phyloP scores from a whole-genome alignment of 768 basidiomycete species.

The Strobilomyces echinocephalus region DNA sequence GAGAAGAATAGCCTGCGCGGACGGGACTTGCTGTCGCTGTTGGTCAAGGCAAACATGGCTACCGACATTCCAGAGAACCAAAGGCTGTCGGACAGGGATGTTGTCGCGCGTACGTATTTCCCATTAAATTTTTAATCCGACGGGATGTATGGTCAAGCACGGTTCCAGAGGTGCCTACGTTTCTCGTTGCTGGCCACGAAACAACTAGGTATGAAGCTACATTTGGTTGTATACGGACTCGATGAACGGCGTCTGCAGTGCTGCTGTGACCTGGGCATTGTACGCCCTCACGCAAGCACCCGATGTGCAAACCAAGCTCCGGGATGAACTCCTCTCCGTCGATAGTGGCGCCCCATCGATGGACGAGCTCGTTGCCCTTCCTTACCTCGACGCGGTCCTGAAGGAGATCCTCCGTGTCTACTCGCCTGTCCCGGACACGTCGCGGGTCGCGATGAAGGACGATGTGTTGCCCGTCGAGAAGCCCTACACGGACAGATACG shows the following conservation, averaged over 20 bases:
- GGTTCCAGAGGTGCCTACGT: conserved; percentile 53
- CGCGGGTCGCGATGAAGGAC: conserved; percentile 45
- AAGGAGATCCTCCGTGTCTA: conserved; percentile 57
- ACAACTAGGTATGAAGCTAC: conserved; percentile 41
- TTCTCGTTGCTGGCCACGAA: conserved; percentile 57
- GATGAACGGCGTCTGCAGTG: conserved; percentile 10
- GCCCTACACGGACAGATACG: conserved; percentile 43
- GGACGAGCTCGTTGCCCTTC: conserved; percentile 62
- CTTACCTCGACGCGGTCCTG: conserved; percentile 66
- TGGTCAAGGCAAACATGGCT: conserved; percentile 51
- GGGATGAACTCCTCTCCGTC: conserved; percentile 51
- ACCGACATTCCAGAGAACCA: conserved; percentile 53
- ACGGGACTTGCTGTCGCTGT: conserved; percentile 46
- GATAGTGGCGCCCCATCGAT: conserved; percentile 57
- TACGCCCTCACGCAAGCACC: conserved; percentile 48
- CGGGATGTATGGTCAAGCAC: background rate
- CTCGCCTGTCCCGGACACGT: conserved; percentile 42
- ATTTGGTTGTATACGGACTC: background rate
- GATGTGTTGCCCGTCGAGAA: conserved; percentile 47
- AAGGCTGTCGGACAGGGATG: conserved; percentile 57
- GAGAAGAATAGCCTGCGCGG: conserved; percentile 32
- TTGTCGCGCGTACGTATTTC: conserved; percentile 45
- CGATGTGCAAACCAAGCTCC: conserved; percentile 49
- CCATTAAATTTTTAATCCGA: background rate
- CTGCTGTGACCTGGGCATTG: conserved; percentile 54